Evolutionary conservation across 2,329 filamentous ascomycete species (phyloP).

Genomic region (Aspergillus japonicus): DNA sequence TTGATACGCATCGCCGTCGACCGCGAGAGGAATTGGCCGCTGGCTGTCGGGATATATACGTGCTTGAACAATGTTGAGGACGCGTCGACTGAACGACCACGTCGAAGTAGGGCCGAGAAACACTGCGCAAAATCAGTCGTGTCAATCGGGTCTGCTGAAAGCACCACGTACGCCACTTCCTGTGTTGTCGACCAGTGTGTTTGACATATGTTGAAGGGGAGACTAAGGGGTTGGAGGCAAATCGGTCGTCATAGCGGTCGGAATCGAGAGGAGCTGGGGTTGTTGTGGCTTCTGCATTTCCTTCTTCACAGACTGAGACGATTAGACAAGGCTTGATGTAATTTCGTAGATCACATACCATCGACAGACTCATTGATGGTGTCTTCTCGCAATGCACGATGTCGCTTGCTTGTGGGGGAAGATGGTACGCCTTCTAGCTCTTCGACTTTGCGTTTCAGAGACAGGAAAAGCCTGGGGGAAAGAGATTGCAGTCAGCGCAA

Average conservation of each 20-base stretch:
- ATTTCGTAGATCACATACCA: neutral
- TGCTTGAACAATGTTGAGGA: constrained; percentile 50
- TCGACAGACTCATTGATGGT: constrained; percentile 1
- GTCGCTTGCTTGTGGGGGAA: constrained; percentile 18
- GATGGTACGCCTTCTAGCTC: constrained; percentile 14
- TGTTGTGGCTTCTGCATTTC: neutral
- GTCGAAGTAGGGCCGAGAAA: constrained; percentile 56
- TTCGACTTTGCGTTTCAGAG: constrained; percentile 18
- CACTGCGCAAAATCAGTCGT: constrained; percentile 30
- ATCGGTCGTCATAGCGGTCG: constrained; percentile 29
- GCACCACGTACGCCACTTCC: constrained; percentile 18
- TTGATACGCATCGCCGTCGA: constrained; percentile 52
- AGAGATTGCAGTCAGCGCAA: neutral
- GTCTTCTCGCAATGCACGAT: constrained; percentile 2
- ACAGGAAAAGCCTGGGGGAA: constrained; percentile 16
- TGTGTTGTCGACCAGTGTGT: constrained; percentile 7
- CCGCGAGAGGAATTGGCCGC: constrained; percentile 41
- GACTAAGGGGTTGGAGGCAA: constrained; percentile 21
- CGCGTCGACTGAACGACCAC: constrained; percentile 54
- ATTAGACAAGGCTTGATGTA: neutral
- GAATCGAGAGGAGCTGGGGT: constrained; percentile 11
- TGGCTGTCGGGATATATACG: constrained; percentile 43
- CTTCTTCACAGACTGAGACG: neutral
- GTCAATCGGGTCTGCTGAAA: rapidly evolving
- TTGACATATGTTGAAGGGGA: constrained; percentile 33